Conservation (phyloP, 441 rosid species). For the Sinapis alba region DNA sequence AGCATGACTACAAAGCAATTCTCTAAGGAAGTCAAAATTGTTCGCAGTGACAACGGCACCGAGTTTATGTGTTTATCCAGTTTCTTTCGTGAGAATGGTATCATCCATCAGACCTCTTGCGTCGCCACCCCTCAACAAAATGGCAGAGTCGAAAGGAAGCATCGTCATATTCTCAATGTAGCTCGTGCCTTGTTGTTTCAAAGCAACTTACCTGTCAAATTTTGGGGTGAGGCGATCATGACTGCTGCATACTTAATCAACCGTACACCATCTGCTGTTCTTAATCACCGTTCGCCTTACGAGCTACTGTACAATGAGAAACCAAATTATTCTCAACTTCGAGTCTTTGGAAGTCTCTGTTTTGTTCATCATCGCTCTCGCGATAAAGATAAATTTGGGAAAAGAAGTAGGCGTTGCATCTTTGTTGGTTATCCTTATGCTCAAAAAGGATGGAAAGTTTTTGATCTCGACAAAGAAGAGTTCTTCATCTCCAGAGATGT, state of each 20-base stretch:
- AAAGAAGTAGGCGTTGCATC: neutral
- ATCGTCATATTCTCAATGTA: neutral
- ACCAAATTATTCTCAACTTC: neutral
- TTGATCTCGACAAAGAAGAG: neutral
- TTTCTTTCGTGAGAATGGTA: too few species aligned
- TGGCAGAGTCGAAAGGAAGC: neutral
- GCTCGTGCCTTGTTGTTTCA: neutral
- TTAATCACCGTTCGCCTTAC: neutral
- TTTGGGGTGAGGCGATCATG: neutral
- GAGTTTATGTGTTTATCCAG: too few species aligned
- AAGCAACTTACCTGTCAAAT: neutral
- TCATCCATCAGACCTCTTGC: too few species aligned
- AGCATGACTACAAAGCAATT: too few species aligned
- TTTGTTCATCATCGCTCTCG: neutral
- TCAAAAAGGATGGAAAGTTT: neutral
- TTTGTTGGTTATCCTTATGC: neutral
- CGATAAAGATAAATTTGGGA: neutral
- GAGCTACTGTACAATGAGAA: neutral
- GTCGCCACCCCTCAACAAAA: too few species aligned
- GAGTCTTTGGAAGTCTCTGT: neutral
- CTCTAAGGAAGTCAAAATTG: too few species aligned
- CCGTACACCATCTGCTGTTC: neutral
- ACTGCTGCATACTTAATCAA: neutral
- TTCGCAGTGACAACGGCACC: too few species aligned
- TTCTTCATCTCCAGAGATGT: neutral